Percentiles rank a stretch among this genome's conserved stretches.
phyloP scores from a whole-genome alignment of 2,329 filamentous ascomycete genomes.

The Cladophialophora chaetospira region DNA sequence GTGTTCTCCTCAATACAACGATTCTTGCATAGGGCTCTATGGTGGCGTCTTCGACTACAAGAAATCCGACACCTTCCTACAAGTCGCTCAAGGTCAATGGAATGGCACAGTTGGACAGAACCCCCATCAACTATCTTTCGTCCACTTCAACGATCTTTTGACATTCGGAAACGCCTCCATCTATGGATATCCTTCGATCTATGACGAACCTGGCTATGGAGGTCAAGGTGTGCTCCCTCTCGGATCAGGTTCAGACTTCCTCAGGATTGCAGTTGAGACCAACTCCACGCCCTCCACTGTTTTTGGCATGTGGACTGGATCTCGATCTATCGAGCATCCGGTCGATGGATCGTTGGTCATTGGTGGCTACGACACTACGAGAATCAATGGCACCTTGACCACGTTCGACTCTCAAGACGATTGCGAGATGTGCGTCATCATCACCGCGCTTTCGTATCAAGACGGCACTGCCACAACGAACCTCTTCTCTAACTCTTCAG shows the following conservation, averaged over 20 bases:
- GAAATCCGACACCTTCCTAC: slow-evolving; percentile 20
- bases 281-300: slow-evolving; percentile 25
- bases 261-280: slow-evolving; percentile 21
- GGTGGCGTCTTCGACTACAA: slow-evolving; percentile 30
- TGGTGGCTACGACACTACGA: slow-evolving; percentile 30
- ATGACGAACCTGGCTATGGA: slow-evolving; percentile 29
- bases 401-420: slow-evolving; percentile 19
- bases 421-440: slow-evolving; percentile 25
- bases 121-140: slow-evolving; percentile 20
- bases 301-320: slow-evolving; percentile 30
- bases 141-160: slow-evolving; percentile 30
- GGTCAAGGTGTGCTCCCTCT: slow-evolving; percentile 29
- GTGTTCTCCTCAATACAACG: slow-evolving; percentile 28
- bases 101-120: slow-evolving; percentile 21
- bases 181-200: slow-evolving; percentile 26
- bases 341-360: slow-evolving; percentile 29
- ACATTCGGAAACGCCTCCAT: slow-evolving; percentile 25
- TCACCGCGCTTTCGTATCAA: slow-evolving; percentile 25
- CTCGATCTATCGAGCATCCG: slow-evolving; percentile 21
- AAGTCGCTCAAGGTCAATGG: slow-evolving; percentile 26
- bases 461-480: slow-evolving; percentile 16
- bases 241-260: slow-evolving; percentile 27
- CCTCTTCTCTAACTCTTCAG: slow-evolving; percentile 25
- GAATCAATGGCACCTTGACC: slow-evolving; percentile 25
- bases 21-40: slow-evolving; percentile 23